Evolutionary conservation across 768 basidiomycete species (phyloP), one percentile per base, ranked within the genome.

Genomic region (Obba rivulosa): DNA sequence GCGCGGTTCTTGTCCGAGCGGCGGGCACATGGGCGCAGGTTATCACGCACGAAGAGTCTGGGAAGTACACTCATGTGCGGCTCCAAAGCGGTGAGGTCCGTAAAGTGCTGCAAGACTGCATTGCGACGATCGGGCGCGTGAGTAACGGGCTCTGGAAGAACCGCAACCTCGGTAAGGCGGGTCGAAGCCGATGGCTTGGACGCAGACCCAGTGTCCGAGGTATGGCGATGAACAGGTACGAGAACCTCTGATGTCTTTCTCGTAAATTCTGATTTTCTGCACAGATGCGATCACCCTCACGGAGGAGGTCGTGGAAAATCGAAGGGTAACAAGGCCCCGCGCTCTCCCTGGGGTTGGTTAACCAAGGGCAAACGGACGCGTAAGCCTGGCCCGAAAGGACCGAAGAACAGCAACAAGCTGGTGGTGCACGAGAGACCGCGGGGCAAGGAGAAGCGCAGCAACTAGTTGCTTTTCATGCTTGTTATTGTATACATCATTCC

Each of bases 261-360:
- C 39, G 45, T 31, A 23, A 31, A 16, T 34, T 35, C 35, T 49
- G 58, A 9, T 52, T 43, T 7, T 36, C 28, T 31, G n/a, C 24
- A 21, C 45, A 92, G 90, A 40, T 78, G 77, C 46, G 92, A 93
- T 67, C 92, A 94, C 68, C 93, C 95, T 52, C 93, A 96, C 64
- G 94, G 94, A 68, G 94, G 95, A 73, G 95, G 95, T 67, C 87
- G 95, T 69, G 95, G 95, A 57, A 97, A 95, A 68, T 90, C 87
- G 51, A 98, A 99, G 76, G 91, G 90, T 49, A 84, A 94, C 79
- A 95, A 91, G 63, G 85, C 93, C 63, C 92, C 94, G 2, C 83
- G 88, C 22, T 92, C 90, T 10, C 80, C 89, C 45, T 96, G 87
- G 85, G 93, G 92, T 48, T 92, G 89, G 87, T 77, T 86, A 49